Base-by-base conservation (phyloP, 2,329 filamentous ascomycete genomes). In the Leptographium wingfieldii region DNA sequence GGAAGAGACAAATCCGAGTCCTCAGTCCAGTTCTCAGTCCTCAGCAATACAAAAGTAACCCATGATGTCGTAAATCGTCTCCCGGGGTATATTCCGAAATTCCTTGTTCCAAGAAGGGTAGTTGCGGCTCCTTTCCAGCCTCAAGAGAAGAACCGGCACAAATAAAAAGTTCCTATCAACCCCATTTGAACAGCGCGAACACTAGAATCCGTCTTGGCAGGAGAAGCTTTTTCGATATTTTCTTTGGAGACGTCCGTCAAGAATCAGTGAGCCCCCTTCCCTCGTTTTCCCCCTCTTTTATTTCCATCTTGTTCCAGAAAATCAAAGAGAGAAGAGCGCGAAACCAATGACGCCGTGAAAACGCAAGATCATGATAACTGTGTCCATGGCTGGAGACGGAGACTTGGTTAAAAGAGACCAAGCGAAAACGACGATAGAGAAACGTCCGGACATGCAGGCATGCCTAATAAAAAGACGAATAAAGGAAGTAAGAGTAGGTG, bases 281-380 rank as follows among this genome's bases (percentile, higher is more conserved):
- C 40, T 61, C 56, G 25, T 57, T 60, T 62, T 54, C 56, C 55
- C 60, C 57, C 60, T 59, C 55, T 58, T 59, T 63, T 62, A 59
- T 59, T 65, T 64, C 65, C 63, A 58, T 66, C 61, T 61, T 65
- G 63, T 63, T 65, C 64, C 65, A 67, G 63, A 66, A 67, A 66
- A 65, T 64, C 65, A 68, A 67, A 64, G 64, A 65, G 58, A 63
- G 49, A 65, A 65, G 64, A 65, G 62, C 59, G 62, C 64, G 62
- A 67, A 66, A 63, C 64, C 63, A 52, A 65, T 66, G 66, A 68
- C 67, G 67, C 67, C 67, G 60, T 64, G 60, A 62, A 64, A 65
- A 67, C 56, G 52, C 56, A 61, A 58, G 40, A 60, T 62, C 56
- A 25, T 56, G 60, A 58, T 27, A 59, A 58, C 31, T 58, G 58